phyloP scores from a whole-genome alignment of 345 rosid species.

The Melaleuca quinquenervia region DNA sequence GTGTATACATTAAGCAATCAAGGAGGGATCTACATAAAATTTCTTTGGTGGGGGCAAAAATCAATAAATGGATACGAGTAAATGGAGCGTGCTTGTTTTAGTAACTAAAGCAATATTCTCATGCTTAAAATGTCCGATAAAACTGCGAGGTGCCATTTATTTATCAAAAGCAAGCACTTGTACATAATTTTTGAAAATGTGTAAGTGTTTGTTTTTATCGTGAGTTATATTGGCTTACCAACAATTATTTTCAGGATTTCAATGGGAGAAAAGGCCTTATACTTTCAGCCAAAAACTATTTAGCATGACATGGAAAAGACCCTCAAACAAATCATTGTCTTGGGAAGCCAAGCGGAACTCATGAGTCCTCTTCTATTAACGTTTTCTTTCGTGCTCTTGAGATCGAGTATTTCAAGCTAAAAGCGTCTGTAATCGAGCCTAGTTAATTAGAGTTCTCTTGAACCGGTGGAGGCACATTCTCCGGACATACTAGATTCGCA shows the following conservation, averaged over 20 bases:
- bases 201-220: not conserved
- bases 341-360: not conserved
- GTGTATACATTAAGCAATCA: not conserved
- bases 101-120: not conserved
- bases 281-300: not conserved
- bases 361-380: too few species aligned
- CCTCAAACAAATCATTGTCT: not conserved
- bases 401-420: not conserved
- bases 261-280: not conserved
- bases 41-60: not conserved
- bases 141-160: not conserved
- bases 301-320: not conserved
- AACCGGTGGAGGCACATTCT: not conserved
- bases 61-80: not conserved
- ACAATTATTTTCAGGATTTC: not conserved
- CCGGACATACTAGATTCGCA: not conserved
- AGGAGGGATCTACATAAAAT: not conserved
- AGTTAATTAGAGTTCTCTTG: not conserved
- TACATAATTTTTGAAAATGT: not conserved
- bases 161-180: not conserved
- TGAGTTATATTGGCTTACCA: not conserved
- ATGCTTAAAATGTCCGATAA: not conserved
- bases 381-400: not conserved
- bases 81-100: not conserved
- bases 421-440: not conserved